Base-by-base conservation (phyloP, 106 monocot species). In the Dendrobium nobile region DNA sequence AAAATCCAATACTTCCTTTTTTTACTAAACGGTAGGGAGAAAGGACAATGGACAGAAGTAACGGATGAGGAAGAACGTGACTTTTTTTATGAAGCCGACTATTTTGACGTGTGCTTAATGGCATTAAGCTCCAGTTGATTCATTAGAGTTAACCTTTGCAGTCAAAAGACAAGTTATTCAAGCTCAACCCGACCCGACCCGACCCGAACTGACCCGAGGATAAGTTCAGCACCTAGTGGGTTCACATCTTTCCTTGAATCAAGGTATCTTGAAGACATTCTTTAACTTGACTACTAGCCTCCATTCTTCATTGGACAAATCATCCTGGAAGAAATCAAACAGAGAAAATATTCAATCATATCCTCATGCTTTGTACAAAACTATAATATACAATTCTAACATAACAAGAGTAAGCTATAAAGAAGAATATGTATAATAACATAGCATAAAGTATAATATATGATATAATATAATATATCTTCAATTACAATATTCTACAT, bases 271-370 rank as follows among this genome's bases (percentile, higher is more conserved):
- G 76, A 76, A 76, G 26, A 76, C 24, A 76, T 48, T 47, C 76
- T 78, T 78, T 41, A 78, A 41, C 41, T 78, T 78, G 33, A 78
- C 78, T 20, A 78, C 78, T 17, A 78, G 41, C 78, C 78, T 78
- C 78, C 78, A 78, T 59, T 78, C 78, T 6, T 78, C 78, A 5
- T 54, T 78, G 45, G 78, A 78, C 33, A 78, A 59, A 59, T 78
- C 78, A 78, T 78, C 76, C 76, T 76, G 51, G 3, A 27, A 47
- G 26, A 47, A 76, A 41, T 20, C 9, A 70, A 70, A 70, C 1
- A 51, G 2, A 51, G 13, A 51, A 51, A 51, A 16, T 15, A 51
- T 2, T 2, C 15, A 51, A 51, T 13, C 3, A 51, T 3, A 37
- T 37, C 37, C 37, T 37, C 37, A 37, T 37, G 37, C 37, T 37